phyloP scores from a whole-genome alignment of 2,329 filamentous ascomycete genomes.

The Pseudocercospora crystallina region DNA sequence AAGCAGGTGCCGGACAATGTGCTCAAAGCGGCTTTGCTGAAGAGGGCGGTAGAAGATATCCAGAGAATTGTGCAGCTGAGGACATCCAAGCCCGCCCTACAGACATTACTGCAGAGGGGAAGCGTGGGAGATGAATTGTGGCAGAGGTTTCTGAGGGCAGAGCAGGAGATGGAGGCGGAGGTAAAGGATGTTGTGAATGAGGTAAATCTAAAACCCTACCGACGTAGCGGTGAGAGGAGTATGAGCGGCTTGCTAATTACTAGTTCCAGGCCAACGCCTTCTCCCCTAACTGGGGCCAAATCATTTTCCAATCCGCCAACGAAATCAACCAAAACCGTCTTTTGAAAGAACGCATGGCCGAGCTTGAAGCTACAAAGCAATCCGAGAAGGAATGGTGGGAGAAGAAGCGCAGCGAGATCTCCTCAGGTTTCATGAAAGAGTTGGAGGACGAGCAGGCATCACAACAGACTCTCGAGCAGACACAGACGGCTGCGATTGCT shows the following conservation, averaged over 20 bases:
- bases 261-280: constrained; percentile 78
- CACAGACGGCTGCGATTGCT: constrained; percentile 4
- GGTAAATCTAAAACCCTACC: constrained; percentile 52
- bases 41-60: constrained; percentile 90
- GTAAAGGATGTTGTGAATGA: constrained; percentile 90
- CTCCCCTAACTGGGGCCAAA: constrained; percentile 82
- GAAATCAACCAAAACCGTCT: constrained; percentile 86
- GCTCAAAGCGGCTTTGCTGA: constrained; percentile 81
- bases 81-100: constrained; percentile 82
- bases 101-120: constrained; percentile 78
- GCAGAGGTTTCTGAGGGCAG: constrained; percentile 86
- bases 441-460: constrained; percentile 47
- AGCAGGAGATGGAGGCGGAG: constrained; percentile 98
- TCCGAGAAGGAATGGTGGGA: constrained; percentile 92
- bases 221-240: background rate
- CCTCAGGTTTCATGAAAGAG: constrained; percentile 80
- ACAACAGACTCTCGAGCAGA: background rate
- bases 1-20: constrained; percentile 77
- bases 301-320: constrained; percentile 95
- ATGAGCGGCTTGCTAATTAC: constrained; percentile 4
- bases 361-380: constrained; percentile 69
- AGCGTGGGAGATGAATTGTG: constrained; percentile 95
- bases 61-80: constrained; percentile 85
- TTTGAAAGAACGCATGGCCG: constrained; percentile 71
- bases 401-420: constrained; percentile 71